These are phyloP conservation scores for Raphanus raphanistrum DNA, from an alignment of 345 rosid species.

Conservation along the genomic window DNA sequence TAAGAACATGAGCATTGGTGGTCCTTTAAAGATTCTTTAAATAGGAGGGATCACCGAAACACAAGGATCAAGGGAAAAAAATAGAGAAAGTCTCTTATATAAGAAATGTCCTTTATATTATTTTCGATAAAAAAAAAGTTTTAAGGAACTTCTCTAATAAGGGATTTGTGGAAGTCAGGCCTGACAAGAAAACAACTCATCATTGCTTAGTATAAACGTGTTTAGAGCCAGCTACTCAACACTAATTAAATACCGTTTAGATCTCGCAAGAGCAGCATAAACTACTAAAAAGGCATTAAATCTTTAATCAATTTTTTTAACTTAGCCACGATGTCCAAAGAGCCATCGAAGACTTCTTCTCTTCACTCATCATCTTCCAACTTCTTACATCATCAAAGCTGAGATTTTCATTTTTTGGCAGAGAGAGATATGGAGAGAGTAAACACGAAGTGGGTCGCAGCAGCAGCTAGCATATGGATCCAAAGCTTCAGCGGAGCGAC, in stretches of 20 bases:
- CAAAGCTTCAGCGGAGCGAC: slow-evolving; percentile 77
- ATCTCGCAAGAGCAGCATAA: not conserved
- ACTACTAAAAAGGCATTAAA: not conserved
- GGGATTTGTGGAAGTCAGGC: not conserved
- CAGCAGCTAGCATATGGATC: slow-evolving; percentile 89
- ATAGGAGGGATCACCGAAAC: too few species aligned
- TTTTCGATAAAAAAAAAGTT: too few species aligned
- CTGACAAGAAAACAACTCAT: not conserved
- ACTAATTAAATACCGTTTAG: not conserved
- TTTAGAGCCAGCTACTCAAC: not conserved
- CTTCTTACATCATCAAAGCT: not conserved
- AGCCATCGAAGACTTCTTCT: not conserved
- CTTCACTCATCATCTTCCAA: not conserved
- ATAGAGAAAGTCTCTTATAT: too few species aligned
- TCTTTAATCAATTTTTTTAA: not conserved
- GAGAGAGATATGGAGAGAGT: slow-evolving; percentile 33
- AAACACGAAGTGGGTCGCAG: slow-evolving; percentile 68
- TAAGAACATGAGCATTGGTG: too few species aligned
- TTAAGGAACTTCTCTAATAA: too few species aligned
- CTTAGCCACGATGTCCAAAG: not conserved
- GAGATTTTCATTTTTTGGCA: not conserved
- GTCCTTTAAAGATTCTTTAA: too few species aligned
- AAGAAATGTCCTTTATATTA: too few species aligned
- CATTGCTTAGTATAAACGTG: not conserved
- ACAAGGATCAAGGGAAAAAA: too few species aligned